phyloP scores from a whole-genome alignment of 495 filamentous ascomycete species.

The Tuber indicum region DNA sequence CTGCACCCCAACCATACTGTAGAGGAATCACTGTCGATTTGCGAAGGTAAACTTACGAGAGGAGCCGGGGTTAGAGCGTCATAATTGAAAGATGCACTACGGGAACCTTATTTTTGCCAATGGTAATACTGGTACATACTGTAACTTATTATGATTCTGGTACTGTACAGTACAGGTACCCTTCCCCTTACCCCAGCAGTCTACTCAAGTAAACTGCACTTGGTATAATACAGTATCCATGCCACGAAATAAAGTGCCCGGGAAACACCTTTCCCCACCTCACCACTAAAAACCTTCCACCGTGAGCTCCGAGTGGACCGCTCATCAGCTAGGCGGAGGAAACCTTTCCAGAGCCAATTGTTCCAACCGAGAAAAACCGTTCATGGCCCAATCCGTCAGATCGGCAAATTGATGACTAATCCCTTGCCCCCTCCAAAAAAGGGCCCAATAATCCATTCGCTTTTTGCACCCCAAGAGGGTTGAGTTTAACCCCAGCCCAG shows the following conservation, averaged over 20 bases:
- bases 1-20: neutral
- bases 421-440: neutral
- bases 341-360: neutral
- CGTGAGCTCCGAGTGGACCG: neutral
- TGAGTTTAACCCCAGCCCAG: neutral
- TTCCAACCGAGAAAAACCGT: neutral
- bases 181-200: neutral
- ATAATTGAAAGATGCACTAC: neutral
- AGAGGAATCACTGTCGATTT: neutral
- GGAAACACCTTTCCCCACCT: neutral
- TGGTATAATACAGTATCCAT: neutral
- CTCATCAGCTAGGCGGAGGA: neutral
- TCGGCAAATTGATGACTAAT: slow-evolving; percentile 5
- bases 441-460: neutral
- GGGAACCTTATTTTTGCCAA: neutral
- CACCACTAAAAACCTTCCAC: neutral
- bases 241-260: neutral
- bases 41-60: neutral
- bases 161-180: too few species aligned
- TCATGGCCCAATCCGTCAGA: neutral
- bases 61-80: neutral
- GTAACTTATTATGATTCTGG: neutral
- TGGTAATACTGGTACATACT: too few species aligned
- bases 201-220: neutral
- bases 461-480: neutral